phyloP scores from a whole-genome alignment of 2,329 filamentous ascomycete species.

The Neonectria hederae region DNA sequence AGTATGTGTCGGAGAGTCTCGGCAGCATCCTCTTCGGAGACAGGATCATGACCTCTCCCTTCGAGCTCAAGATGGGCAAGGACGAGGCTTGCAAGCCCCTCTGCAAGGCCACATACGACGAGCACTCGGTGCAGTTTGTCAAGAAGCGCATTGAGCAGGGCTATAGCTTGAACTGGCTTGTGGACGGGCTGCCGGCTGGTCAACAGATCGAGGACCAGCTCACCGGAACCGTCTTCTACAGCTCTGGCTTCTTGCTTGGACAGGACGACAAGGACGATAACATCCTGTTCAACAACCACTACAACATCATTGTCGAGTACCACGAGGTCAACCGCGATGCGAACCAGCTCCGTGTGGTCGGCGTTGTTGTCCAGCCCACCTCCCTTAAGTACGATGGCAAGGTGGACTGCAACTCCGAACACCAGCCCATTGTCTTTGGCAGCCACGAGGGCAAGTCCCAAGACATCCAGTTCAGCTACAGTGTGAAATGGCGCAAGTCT shows the following conservation, averaged over 20 bases:
- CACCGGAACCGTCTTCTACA: conserved; percentile 84
- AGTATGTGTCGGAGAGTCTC: conserved; percentile 81
- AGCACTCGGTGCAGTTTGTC: conserved; percentile 77
- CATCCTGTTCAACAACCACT: conserved; percentile 87
- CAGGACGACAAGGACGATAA: conserved; percentile 62
- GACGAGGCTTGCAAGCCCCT: conserved; percentile 89
- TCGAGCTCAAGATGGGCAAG: conserved; percentile 84
- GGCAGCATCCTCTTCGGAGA: conserved; percentile 98
- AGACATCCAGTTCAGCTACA: conserved; percentile 87
- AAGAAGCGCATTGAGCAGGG: conserved; percentile 84
- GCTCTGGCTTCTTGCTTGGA: conserved; percentile 88
- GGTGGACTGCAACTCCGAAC: conserved; percentile 70
- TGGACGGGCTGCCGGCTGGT: conserved; percentile 92
- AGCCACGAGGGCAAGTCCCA: conserved; percentile 61
- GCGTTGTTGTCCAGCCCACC: conserved; percentile 85
- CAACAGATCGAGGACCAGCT: conserved; percentile 81
- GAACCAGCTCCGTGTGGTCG: conserved; percentile 86
- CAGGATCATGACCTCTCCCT: conserved; percentile 95
- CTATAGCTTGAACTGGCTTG: conserved; percentile 94
- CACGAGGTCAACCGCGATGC: conserved; percentile 76
- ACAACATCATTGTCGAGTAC: conserved; percentile 93
- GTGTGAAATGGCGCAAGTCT: conserved; percentile 87
- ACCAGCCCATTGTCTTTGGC: conserved; percentile 69
- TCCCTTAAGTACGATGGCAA: conserved; percentile 70
- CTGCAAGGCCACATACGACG: conserved; percentile 73